Base-by-base conservation (phyloP, 2,329 filamentous ascomycete species). In the Alternaria novae-zelandiae region DNA sequence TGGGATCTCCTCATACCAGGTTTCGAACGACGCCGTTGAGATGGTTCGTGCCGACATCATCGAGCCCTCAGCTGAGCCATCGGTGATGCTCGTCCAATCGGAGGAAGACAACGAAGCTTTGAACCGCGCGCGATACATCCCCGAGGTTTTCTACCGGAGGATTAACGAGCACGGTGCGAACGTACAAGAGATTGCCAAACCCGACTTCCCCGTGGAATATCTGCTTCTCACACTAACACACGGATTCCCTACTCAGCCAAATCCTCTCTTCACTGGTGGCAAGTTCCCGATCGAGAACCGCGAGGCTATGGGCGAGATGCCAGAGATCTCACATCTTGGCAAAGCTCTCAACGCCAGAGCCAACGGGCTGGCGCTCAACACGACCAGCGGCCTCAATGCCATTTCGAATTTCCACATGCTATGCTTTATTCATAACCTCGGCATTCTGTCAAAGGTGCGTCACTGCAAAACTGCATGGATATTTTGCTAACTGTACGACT, bases 141-240 rank as follows among this genome's bases (percentile, higher is more conserved):
- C 96, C 1, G 96, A 99, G 75, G 95, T 99, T 5, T 99, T 98
- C 82, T 99, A 96, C 83, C 89, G 95, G 65, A 90, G 89, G 71
- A 93, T 97, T 80, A 99, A 99, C 80, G 95, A 99, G 79, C 97
- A 99, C 77, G 94, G 94, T 32, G 93, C 91, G 68, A 97, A 95
- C 71, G 96, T 98, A 8, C 96, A 97, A 78, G 93, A 98, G 80
- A 98, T 97, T 73, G 96, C 96, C 23, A 98, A 97, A 78, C 96
- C 96, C 0, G 90, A 92, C 49, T 99, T 99, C 79, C 96, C 96
- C 0, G 94, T 97, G 53, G 96, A 99, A 78, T 99, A 98, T 79
- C 87, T 99, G 32, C 90, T 98, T 60, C 93, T 98, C 65, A 98
- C 96, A 9, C 86, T 99, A 67, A 99, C 96, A 1, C 95, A 99